Evolutionary conservation across 345 rosid species (phyloP), one percentile per base, ranked within the genome.

Genomic region (Heritiera littoralis): DNA sequence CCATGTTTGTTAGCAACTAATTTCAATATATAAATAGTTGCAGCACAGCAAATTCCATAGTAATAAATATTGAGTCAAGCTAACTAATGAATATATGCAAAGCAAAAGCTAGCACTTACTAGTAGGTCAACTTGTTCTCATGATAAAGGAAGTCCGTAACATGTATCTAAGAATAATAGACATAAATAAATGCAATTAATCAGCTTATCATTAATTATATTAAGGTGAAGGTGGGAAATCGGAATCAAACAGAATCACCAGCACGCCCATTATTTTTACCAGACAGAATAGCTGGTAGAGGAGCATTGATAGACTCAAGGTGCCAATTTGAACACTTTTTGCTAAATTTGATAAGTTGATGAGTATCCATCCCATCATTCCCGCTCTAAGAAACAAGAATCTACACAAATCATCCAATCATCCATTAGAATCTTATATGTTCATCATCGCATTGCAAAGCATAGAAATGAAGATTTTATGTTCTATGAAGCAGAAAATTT

Each of bases 331-430:
- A 66, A 88, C 73, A 86, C 92, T 89, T 89, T 87, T 93, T 35
- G 93, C 89, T 46, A 95, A 83, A 86, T 92, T 82, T 66, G 98
- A 95, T 75, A 92, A 88, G 75, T 95, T 95, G 83, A 93, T 89
- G 68, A 93, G 87, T 59, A 95, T 88, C 97, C 98, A 93, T 80
- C 97, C 97, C 94, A 92, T 92, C 95, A 95, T 95, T 79, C 97
- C 98, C 20, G 93, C 94, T 88, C 94, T 89, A 65, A 95, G 97
- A 87, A 90, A 93, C 85, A 93, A 87, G 88, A 95, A 92, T 81
- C 98, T 93, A 79, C 78, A 83, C 75, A 77, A 66, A 63, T 60
- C 69, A 80, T 41, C 59, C 48, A 60, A 52, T 54, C 30, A 61
- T 58, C 13, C 4, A 30, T 65, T 66, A 85, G 80, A 72, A 67